Conservation (phyloP, 495 filamentous ascomycete genomes). For the Penicillium lividum region DNA sequence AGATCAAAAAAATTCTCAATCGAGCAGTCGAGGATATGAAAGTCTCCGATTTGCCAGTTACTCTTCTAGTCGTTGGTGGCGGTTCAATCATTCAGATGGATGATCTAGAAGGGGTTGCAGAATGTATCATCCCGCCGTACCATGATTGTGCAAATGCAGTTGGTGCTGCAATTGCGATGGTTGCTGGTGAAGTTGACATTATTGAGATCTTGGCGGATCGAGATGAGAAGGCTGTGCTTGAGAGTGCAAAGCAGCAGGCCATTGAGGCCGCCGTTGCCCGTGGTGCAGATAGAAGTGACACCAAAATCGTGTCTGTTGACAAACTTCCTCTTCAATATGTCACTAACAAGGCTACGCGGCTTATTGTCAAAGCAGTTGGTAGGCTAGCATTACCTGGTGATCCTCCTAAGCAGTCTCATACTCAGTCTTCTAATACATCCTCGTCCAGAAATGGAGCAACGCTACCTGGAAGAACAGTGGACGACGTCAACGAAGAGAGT, state of each 20-base stretch:
- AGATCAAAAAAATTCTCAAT: slow-evolving; percentile 25
- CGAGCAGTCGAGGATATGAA: slow-evolving; percentile 26
- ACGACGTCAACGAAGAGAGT: background rate
- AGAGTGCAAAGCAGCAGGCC: slow-evolving; percentile 39
- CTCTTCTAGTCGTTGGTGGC: slow-evolving; percentile 26
- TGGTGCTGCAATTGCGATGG: slow-evolving; percentile 54
- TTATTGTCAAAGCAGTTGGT: slow-evolving; percentile 36
- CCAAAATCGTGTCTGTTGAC: slow-evolving; percentile 37
- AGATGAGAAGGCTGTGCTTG: slow-evolving; percentile 31
- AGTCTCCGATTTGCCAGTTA: slow-evolving; percentile 22
- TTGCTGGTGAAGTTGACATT: slow-evolving; percentile 50
- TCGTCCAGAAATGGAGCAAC: background rate
- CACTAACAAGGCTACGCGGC: slow-evolving; percentile 32
- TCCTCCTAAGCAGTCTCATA: no score
- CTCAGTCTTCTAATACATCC: background rate
- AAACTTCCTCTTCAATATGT: slow-evolving; percentile 40
- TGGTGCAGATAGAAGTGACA: slow-evolving; percentile 28
- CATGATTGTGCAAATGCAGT: slow-evolving; percentile 56
- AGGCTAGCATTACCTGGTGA: slow-evolving; percentile 20
- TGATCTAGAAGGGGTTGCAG: slow-evolving; percentile 17
- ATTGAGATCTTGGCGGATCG: slow-evolving; percentile 41
- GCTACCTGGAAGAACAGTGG: background rate
- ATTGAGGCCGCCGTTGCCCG: slow-evolving; percentile 42
- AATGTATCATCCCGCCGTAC: slow-evolving; percentile 28
- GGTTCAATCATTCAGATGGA: slow-evolving; percentile 27